A percentile compares a stretch with the other conserved stretches of the same genome.
Conservation (phyloP, 177 flowering plant species). For the Vitis hybrid region DNA sequence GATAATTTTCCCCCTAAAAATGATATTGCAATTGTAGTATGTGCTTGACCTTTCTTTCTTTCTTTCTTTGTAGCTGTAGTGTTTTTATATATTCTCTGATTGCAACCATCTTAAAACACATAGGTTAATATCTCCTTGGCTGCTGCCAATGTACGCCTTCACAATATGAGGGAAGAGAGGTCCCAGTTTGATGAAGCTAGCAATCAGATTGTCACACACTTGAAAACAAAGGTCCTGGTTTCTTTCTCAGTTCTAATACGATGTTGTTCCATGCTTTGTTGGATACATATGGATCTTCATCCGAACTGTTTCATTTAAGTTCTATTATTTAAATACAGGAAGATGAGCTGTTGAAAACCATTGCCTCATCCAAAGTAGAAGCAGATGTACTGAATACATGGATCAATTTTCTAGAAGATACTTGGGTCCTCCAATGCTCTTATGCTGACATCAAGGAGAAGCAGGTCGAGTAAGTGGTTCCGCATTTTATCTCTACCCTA, state of each 20-base stretch:
- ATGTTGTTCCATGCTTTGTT: not conserved
- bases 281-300: not conserved
- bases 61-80: no score
- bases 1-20: no score
- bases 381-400: constrained; percentile 79
- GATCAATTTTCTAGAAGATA: constrained; percentile 95
- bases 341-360: constrained; percentile 77
- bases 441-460: constrained; percentile 69
- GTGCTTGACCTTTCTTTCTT: no score
- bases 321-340: constrained; percentile 43
- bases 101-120: not conserved
- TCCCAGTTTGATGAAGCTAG: constrained; percentile 91
- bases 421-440: constrained; percentile 82
- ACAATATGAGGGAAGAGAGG: constrained; percentile 77
- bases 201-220: constrained; percentile 70
- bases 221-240: constrained; percentile 65
- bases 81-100: no score
- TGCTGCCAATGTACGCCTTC: constrained; percentile 74
- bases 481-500: not conserved
- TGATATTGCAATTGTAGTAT: no score
- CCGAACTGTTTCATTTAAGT: not conserved
- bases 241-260: not conserved
- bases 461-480: constrained; percentile 55
- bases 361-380: constrained; percentile 68
- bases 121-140: constrained; percentile 51